phyloP scores from a whole-genome alignment of 345 rosid genomes.

The Salix suchowensis region DNA sequence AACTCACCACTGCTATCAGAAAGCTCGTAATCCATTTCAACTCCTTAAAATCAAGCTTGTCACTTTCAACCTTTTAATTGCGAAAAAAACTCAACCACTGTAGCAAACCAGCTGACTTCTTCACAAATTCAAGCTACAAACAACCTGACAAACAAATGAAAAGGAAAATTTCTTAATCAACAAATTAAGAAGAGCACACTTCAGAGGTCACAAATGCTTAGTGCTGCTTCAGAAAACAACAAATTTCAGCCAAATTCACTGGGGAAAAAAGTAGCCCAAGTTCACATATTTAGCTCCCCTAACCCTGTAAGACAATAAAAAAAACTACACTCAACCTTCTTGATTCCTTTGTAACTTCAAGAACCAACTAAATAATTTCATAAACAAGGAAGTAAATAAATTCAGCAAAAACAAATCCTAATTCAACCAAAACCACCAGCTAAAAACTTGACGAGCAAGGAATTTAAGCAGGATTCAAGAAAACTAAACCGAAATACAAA shows the following conservation, averaged over 20 bases:
- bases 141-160: conserved; percentile 15
- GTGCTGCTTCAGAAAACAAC: background rate
- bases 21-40: conserved; percentile 33
- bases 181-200: background rate
- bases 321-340: background rate
- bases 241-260: background rate
- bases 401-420: background rate
- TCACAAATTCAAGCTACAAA: conserved; percentile 2
- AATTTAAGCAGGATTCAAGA: background rate
- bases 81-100: background rate
- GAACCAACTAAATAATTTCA: background rate
- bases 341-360: background rate
- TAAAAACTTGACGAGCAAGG: background rate
- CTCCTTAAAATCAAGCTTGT: conserved; percentile 7
- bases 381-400: background rate
- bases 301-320: background rate
- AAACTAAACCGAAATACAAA: background rate
- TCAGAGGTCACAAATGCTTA: background rate
- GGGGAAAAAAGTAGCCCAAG: background rate
- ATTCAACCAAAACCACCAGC: background rate
- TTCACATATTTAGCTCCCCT: background rate
- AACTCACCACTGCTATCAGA: conserved; percentile 46
- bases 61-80: background rate
- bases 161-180: background rate
- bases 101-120: background rate